Conservation (phyloP, 371 early-diverging fungal genomes). For the Blakeslea trispora region DNA sequence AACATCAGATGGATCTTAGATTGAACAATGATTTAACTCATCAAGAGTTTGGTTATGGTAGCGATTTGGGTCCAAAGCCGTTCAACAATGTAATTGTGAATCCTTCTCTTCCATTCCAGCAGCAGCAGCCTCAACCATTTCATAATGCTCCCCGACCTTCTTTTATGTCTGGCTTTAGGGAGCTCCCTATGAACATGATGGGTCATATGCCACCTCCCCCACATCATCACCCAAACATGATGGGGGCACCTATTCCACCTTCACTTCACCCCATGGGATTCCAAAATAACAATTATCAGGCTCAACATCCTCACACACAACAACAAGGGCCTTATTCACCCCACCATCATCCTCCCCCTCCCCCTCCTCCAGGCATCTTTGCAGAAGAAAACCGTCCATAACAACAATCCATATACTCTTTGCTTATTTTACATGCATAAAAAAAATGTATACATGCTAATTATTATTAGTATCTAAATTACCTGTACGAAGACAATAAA, state of each 20-base stretch:
- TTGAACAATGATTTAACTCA: slow-evolving; percentile 15
- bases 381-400: slow-evolving; percentile 10
- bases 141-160: slow-evolving; percentile 34
- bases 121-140: slow-evolving; percentile 17
- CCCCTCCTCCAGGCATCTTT: slow-evolving; percentile 29
- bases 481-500: no score
- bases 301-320: no score
- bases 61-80: slow-evolving; percentile 11
- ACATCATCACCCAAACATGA: slow-evolving; percentile 19
- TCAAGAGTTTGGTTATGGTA: slow-evolving; percentile 6
- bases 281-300: slow-evolving; percentile 7
- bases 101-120: slow-evolving; percentile 19
- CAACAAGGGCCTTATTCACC: no score
- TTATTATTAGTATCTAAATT: background rate
- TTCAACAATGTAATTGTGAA: slow-evolving; percentile 29
- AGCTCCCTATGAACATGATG: slow-evolving; percentile 23
- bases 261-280: slow-evolving; percentile 23
- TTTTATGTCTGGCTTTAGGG: slow-evolving; percentile 31
- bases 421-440: slow-evolving; percentile 4
- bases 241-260: slow-evolving; percentile 22
- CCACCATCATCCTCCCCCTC: slow-evolving; percentile 10
- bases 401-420: slow-evolving; percentile 2
- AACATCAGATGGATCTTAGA: slow-evolving; percentile 16
- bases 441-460: background rate
- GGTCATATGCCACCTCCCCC: slow-evolving; percentile 28